phyloP scores from a whole-genome alignment of 164 flowering plant genomes.

The Dillenia suffruticosa region DNA sequence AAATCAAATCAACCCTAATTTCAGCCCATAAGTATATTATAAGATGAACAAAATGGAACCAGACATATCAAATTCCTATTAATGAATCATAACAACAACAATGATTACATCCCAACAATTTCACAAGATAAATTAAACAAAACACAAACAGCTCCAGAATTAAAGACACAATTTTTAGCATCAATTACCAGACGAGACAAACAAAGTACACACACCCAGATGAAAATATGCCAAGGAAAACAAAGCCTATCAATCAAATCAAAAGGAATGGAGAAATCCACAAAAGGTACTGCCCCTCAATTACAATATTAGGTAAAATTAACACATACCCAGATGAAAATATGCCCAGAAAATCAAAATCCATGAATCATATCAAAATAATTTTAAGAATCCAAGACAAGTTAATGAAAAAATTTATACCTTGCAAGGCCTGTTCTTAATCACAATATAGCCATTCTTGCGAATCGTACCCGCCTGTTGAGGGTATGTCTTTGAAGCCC shows the following conservation, averaged over 20 bases:
- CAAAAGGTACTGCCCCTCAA: not conserved
- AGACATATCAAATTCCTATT: too few species aligned
- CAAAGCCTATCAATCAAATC: not conserved
- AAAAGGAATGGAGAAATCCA: not conserved
- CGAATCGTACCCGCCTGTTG: constrained; percentile 64
- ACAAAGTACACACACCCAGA: constrained; percentile 3
- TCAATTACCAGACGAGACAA: not conserved
- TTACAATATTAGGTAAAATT: not conserved
- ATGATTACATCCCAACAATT: not conserved
- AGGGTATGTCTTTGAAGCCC: constrained; percentile 56
- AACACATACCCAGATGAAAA: constrained; percentile 6
- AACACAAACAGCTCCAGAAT: too few species aligned
- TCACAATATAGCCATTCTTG: constrained; percentile 50
- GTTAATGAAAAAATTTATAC: constrained; percentile 11
- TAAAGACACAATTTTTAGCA: not conserved
- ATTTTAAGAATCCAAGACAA: not conserved
- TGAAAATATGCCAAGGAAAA: not conserved
- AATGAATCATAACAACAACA: too few species aligned
- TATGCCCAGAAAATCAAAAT: not conserved
- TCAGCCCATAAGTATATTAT: too few species aligned
- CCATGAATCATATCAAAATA: not conserved
- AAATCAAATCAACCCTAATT: too few species aligned
- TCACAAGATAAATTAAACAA: not conserved
- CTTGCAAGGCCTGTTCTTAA: constrained; percentile 59
- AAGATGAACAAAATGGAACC: too few species aligned